A percentile compares a stretch with the other conserved stretches of the same genome.
phyloP scores from a whole-genome alignment of 768 basidiomycete species.

The Termitomyces sp. region DNA sequence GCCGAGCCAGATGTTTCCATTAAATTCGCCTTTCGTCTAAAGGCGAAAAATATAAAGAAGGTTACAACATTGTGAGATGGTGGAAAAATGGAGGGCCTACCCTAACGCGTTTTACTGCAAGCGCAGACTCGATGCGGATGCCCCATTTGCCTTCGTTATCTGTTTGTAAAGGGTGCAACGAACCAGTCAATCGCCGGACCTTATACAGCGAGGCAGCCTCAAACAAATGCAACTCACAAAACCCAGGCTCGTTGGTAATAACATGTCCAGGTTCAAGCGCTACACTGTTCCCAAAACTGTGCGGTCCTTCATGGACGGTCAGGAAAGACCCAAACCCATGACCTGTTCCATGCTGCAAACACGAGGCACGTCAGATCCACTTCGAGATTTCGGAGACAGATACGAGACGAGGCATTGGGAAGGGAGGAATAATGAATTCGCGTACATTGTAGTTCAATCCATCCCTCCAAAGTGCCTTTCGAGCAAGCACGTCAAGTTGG shows the following conservation, averaged over 20 bases:
- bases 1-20: conserved; percentile 75
- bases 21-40: conserved; percentile 70
- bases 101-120: conserved; percentile 1
- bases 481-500: conserved; percentile 84
- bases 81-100: neutral
- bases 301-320: conserved; percentile 80
- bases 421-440: neutral
- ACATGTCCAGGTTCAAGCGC: conserved; percentile 83
- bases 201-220: conserved; percentile 4
- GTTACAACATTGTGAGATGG: neutral
- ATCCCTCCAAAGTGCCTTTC: conserved; percentile 82
- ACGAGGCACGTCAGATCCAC: conserved; percentile 7
- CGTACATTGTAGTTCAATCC: conserved; percentile 74
- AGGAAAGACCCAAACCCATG: conserved; percentile 88
- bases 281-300: conserved; percentile 65
- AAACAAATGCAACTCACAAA: conserved; percentile 46
- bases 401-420: neutral
- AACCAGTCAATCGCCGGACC: conserved; percentile 8
- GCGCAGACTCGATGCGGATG: conserved; percentile 69
- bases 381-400: neutral
- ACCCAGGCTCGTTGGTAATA: conserved; percentile 93
- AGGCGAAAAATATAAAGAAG: neutral
- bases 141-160: conserved; percentile 81
- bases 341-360: conserved; percentile 76
- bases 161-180: conserved; percentile 17